These are phyloP conservation scores for Alternaria rosae DNA, from an alignment of 2,329 filamentous ascomycete genomes.

Conservation along the genomic window DNA sequence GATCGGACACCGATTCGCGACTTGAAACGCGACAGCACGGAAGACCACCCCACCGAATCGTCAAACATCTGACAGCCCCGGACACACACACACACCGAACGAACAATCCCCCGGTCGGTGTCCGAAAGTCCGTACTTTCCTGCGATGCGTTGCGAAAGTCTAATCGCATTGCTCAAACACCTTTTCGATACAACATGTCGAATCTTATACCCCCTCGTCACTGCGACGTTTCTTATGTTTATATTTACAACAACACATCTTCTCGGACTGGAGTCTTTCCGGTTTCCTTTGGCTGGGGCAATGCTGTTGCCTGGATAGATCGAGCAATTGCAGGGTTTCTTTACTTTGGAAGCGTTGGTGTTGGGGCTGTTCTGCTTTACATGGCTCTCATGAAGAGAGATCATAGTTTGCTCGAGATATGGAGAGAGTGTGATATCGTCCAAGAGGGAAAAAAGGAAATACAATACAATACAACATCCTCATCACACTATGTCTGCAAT, in stretches of 20 bases:
- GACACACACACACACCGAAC: not conserved
- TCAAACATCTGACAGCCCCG: conserved; percentile 10
- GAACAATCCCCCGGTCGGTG: not conserved
- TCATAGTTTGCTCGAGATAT: not conserved
- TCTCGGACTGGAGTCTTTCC: not conserved
- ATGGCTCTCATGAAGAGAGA: not conserved
- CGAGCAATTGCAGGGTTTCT: not conserved
- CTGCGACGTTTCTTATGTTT: conserved; percentile 17
- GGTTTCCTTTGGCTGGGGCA: not conserved
- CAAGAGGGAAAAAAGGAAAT: too few species aligned
- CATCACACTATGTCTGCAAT: too few species aligned
- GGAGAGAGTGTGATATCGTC: too few species aligned
- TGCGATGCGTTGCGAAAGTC: not conserved
- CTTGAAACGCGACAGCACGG: conserved; percentile 6
- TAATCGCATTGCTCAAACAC: not conserved
- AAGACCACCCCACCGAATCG: not conserved
- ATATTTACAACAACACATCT: not conserved
- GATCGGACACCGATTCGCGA: not conserved
- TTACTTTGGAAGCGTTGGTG: conserved; percentile 12
- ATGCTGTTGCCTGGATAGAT: not conserved
- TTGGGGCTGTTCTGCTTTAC: conserved; percentile 4
- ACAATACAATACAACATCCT: too few species aligned
- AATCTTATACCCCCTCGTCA: conserved; percentile 5
- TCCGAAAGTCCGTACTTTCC: not conserved
- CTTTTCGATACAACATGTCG: not conserved